Evolutionary conservation across 192 early-diverging fungal species (phyloP), one percentile per base, ranked within the genome.

Genomic region (Coemansia interrupta): DNA sequence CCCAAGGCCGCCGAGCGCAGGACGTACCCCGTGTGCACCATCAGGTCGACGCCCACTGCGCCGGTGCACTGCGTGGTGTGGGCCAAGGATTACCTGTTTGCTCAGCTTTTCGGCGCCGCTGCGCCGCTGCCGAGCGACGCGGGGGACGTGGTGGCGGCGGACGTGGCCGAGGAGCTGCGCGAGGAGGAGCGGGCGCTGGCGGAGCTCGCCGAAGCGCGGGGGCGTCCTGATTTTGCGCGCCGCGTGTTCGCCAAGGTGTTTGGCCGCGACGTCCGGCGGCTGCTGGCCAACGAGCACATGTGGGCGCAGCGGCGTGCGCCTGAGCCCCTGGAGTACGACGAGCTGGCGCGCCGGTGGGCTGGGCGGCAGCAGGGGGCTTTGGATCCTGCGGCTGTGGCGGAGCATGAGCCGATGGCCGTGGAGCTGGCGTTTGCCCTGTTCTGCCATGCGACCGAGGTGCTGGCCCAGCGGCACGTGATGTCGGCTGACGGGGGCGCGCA

Each of bases 21-120:
- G 56, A 93, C 95, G 0, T 97, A 89, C 55, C 90, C 97, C 15
- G 90, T 98, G 6, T 99, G 97, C 68, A 99, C 97, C 6, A 98
- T 99, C 63, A 85, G 97, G 36, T 92, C 89, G 28, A 99, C 97
- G 5, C 97, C 97, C 0, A 89, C 83, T 42, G 84, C 87, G 23
- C 92, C 97, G 14, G 93, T 99, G 43, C 97, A 99, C 66, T 97
- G 95, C 60, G 93, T 99, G 60, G 96, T 98, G 23, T 99, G 97
- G 97, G 91, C 96, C 60, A 99, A 99, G 72, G 90, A 85, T 61
- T 99, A 94, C 72, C 80, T 98, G 29, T 98, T 97, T 70, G 85
- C 78, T 61, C 88, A 83, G 72, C 54, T 83, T 1, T 83, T 97
- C 81, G 95, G 94, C 40, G 81, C 67, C 30, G 49, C 82, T 15